These are phyloP conservation scores for Diplocarpon rosae DNA, from an alignment of 2,329 filamentous ascomycete genomes.

Conservation along the genomic window DNA sequence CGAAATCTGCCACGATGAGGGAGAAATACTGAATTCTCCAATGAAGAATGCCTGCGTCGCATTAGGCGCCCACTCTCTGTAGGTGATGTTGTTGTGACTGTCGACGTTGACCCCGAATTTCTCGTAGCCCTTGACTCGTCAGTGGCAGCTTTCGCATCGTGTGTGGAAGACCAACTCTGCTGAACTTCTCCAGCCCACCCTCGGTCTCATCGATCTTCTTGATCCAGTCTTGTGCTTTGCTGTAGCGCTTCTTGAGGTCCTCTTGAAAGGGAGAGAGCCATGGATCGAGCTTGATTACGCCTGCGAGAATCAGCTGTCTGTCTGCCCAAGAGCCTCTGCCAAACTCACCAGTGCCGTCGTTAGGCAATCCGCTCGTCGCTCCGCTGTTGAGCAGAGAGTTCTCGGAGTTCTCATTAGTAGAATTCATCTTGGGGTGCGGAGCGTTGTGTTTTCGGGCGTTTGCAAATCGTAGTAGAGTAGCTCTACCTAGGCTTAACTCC, in stretches of 20 bases:
- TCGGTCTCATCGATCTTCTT: conserved; percentile 71
- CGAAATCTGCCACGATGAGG: conserved; percentile 6
- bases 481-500: too few species aligned
- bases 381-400: conserved; percentile 26
- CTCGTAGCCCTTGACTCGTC: conserved; percentile 58
- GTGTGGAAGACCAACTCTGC: conserved; percentile 44
- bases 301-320: conserved; percentile 35
- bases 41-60: conserved; percentile 75
- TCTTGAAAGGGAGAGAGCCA: conserved; percentile 81
- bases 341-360: conserved; percentile 61
- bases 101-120: conserved; percentile 77
- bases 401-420: conserved; percentile 19
- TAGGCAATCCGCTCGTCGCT: conserved; percentile 41
- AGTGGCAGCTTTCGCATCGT: conserved; percentile 1
- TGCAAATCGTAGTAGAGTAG: neutral
- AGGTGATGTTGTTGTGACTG: conserved; percentile 72
- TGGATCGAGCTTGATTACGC: conserved; percentile 77
- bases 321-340: neutral
- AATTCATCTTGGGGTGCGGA: conserved; percentile 20
- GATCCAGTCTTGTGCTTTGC: conserved; percentile 78
- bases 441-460: neutral
- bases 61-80: conserved; percentile 95
- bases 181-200: conserved; percentile 86
- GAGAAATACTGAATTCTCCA: conserved; percentile 74
- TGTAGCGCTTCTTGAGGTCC: conserved; percentile 63